Evolutionary conservation across 192 early-diverging fungal species (phyloP), one percentile per base, ranked within the genome.

Genomic region (Fimicolochytrium jonesii): DNA sequence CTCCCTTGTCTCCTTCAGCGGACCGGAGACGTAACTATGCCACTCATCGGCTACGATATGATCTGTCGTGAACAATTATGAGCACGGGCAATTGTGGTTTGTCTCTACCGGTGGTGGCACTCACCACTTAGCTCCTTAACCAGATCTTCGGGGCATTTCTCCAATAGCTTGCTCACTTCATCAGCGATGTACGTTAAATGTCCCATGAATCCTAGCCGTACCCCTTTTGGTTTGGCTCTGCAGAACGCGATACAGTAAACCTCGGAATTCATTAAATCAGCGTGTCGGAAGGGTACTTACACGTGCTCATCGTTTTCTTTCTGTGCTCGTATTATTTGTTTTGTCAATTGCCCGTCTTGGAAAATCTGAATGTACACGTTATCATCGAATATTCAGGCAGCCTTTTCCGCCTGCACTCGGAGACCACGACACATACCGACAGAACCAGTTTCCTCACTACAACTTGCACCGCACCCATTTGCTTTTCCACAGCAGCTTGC

Each of bases 131-230:
- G 45, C 29, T 81, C 76, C 15, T 68, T 54, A 4, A 45, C 68
- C 30, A 86, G 66, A 37, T 82, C 75, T 6, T 53, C 69, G 41
- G 45, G 46, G 44, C 83, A 85, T 20, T 90, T 84, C 58, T 98
- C 94, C 37, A 94, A 70, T 29, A 98, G 66, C 61, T 95, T 92
- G 47, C 88, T 86, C 1, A 94, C 87, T 66, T 98, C 97, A 63
- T 99, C 97, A 26, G 95, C 86, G 52, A 99, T 95, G 49, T 93
- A 93, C 0, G 93, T 98, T 67, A 98, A 75, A 61, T 99, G 97
- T 11, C 97, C 97, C 97, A 99, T 99, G 69, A 91, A 98, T 6
- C 95, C 97, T 28, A 97, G 78, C 32, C 95, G 85, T 18, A 90
- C 85, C 29, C 95, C 95, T 37, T 94, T 92, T 11, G 91, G 88